Evolutionary conservation across 2,329 filamentous ascomycete genomes (phyloP), one percentile per base, ranked within the genome.

Genomic region (Ophiostoma sp.): DNA sequence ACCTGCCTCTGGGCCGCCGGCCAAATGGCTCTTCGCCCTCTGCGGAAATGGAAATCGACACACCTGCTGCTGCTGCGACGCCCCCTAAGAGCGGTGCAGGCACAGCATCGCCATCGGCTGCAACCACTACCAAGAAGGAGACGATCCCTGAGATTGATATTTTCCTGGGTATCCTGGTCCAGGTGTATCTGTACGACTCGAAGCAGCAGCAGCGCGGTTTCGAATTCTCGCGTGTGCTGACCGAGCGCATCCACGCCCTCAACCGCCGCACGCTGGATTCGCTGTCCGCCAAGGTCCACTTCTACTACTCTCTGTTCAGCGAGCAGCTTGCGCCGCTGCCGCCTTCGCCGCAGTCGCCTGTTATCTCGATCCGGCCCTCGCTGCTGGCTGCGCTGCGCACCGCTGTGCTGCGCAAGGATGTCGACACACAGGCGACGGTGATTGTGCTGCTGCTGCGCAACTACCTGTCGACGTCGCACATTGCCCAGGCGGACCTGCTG

Each of bases 261-360:
- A 99, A 99, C 83, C 90, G 95, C 71, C 89, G 95, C 74, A 98
- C 95, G 38, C 83, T 99, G 71, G 95, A 99, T 79, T 93, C 93
- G 65, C 87, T 99, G 69, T 91, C 93, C 69, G 93, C 94, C 72
- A 96, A 96, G 79, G 93, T 94, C 72, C 99, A 97, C 84, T 98
- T 97, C 81, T 99, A 99, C 84, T 97, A 92, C 81, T 92, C 92
- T 38, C 84, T 98, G 74, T 98, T 98, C 83, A 92, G 90, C 81
- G 95, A 99, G 84, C 89, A 96, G 79, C 86, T 96, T 71, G 87
- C 88, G 70, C 93, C 94, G 36, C 86, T 94, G 71, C 91, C 95
- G 62, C 93, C 94, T 38, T 97, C 93, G 66, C 90, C 92, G 68
- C 89, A 92, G 75, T 96, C 93, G 6, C 90, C 93, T 3, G 87